phyloP scores from a whole-genome alignment of 73 alveolate genomes.

The Paramecium bursaria region DNA sequence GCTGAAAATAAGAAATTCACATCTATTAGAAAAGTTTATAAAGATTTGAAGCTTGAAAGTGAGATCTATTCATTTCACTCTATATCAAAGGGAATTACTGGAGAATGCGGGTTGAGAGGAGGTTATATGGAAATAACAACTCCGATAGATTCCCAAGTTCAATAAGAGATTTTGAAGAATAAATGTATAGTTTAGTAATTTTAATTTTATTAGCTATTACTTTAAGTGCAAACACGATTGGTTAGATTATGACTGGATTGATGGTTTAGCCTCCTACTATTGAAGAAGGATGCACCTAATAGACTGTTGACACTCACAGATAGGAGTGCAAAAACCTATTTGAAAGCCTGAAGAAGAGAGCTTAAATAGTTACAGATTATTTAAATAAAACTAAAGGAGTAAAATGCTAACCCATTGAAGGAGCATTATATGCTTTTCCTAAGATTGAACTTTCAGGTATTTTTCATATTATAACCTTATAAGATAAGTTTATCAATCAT shows the following conservation, averaged over 20 bases:
- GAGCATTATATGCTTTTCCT: constrained; percentile 95
- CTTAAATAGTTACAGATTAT: constrained; percentile 72
- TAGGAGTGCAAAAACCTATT: constrained; percentile 73
- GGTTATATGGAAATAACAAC: constrained; percentile 83
- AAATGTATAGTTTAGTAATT: constrained; percentile 40
- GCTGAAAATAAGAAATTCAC: constrained; percentile 76
- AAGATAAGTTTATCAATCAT: constrained; percentile 70
- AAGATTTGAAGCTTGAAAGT: constrained; percentile 74
- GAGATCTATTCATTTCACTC: constrained; percentile 84
- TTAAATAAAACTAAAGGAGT: constrained; percentile 76
- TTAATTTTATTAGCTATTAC: constrained; percentile 69
- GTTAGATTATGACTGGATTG: constrained; percentile 81
- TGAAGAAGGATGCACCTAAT: constrained; percentile 74
- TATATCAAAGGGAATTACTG: constrained; percentile 89
- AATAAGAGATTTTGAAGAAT: constrained; percentile 78
- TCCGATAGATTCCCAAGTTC: constrained; percentile 76
- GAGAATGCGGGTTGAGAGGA: constrained; percentile 97
- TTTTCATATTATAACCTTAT: neutral
- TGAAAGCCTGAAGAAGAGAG: constrained; percentile 75
- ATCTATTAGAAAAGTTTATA: constrained; percentile 84
- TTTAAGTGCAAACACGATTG: constrained; percentile 90
- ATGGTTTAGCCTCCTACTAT: constrained; percentile 77
- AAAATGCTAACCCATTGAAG: constrained; percentile 81
- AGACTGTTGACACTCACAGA: constrained; percentile 70
- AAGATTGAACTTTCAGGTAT: constrained; percentile 72